phyloP scores from a whole-genome alignment of 1,284 basidiomycete species.

The Porphyrellus sp. region DNA sequence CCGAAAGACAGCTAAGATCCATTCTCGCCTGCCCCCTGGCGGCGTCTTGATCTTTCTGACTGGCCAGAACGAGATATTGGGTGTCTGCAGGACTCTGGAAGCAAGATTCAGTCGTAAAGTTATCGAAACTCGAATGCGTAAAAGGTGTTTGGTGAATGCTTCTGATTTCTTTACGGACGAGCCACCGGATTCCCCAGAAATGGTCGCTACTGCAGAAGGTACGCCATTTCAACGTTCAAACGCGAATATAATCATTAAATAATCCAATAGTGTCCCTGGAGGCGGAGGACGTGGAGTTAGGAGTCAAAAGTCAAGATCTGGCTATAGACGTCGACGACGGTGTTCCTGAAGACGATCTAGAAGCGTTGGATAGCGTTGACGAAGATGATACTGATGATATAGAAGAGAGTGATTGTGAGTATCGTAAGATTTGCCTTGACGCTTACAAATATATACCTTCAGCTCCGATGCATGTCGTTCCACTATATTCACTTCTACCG shows the following conservation, averaged over 20 bases:
- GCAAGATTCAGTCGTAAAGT: slow-evolving; percentile 72
- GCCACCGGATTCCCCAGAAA: slow-evolving; percentile 7
- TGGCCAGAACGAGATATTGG: slow-evolving; percentile 95
- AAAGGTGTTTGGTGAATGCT: slow-evolving; percentile 33
- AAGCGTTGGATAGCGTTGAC: slow-evolving; percentile 50
- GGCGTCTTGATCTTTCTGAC: slow-evolving; percentile 98
- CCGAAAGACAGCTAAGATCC: slow-evolving; percentile 91
- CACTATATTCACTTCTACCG: slow-evolving; percentile 95
- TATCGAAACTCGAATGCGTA: slow-evolving; percentile 50
- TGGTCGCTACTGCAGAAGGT: slow-evolving; percentile 27
- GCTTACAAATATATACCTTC: slow-evolving; percentile 27
- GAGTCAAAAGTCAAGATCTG: slow-evolving; percentile 42
- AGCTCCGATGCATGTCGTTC: slow-evolving; percentile 84
- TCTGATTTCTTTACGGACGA: slow-evolving; percentile 32
- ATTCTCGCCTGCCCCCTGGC: slow-evolving; percentile 86
- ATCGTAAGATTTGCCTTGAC: not conserved
- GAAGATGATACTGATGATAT: slow-evolving; percentile 55
- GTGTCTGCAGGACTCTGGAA: slow-evolving; percentile 84
- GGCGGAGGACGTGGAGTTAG: slow-evolving; percentile 81
- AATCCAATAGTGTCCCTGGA: slow-evolving; percentile 54
- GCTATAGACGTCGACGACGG: slow-evolving; percentile 59
- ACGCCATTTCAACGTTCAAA: not conserved
- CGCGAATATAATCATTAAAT: slow-evolving; percentile 1
- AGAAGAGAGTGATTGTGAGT: slow-evolving; percentile 61
- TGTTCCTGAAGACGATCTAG: slow-evolving; percentile 45